These are phyloP conservation scores for Sergeia podlipaevii DNA, from an alignment of 208 protist genomes.

Conservation along the genomic window DNA sequence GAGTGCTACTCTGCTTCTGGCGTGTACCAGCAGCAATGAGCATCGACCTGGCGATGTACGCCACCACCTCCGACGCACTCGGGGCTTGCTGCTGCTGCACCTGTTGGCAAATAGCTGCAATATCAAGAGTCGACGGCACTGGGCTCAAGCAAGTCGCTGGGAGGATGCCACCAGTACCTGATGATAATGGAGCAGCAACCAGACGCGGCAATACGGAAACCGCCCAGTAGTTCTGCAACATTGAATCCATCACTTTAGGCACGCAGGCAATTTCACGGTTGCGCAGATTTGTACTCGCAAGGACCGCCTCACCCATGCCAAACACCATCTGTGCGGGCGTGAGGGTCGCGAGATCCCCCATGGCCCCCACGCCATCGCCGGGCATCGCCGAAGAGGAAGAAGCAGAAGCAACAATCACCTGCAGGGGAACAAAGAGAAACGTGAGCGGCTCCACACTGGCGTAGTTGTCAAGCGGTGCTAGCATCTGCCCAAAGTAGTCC, in stretches of 20 bases:
- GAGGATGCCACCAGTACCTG: constrained; percentile 3
- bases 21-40: constrained; percentile 22
- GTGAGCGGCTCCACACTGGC: constrained; percentile 58
- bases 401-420: no score
- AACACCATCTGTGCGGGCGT: constrained; percentile 74
- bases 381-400: constrained; percentile 26
- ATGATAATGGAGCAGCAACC: no score
- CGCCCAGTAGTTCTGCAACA: constrained; percentile 68
- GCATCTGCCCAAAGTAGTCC: constrained; percentile 87
- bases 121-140: background rate
- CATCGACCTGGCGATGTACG: constrained; percentile 9
- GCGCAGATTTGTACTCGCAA: constrained; percentile 27
- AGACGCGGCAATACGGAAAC: no score
- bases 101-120: constrained; percentile 29
- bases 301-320: constrained; percentile 55
- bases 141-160: background rate
- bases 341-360: constrained; percentile 14
- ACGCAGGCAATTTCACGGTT: constrained; percentile 57
- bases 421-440: constrained; percentile 56
- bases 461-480: constrained; percentile 91
- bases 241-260: constrained; percentile 59
- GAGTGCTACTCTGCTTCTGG: constrained; percentile 29
- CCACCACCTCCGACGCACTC: background rate
- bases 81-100: constrained; percentile 20
- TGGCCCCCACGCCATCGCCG: constrained; percentile 13